Percentiles rank a stretch among this genome's conserved stretches.
phyloP scores from a whole-genome alignment of 305 asterid species.

The Solanum hybrid region DNA sequence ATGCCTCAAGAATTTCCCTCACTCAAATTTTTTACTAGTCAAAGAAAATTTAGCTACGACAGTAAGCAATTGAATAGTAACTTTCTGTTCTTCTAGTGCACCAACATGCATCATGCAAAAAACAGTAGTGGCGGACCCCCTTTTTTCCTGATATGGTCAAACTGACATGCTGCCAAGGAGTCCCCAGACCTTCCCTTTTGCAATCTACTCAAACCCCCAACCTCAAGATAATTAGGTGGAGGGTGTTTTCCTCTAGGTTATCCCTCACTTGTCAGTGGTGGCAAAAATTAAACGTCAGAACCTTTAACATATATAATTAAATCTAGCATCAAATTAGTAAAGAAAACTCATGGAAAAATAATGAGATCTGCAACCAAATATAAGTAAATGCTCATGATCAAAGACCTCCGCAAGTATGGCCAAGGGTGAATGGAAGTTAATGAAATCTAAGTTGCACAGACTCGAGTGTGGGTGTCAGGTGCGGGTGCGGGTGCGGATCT shows the following conservation, averaged over 20 bases:
- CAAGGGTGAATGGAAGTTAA: neutral
- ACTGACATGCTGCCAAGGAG: neutral
- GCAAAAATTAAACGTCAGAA: neutral
- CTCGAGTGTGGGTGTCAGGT: neutral
- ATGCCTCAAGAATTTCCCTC: neutral
- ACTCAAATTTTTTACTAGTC: neutral
- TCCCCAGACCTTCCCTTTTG: neutral
- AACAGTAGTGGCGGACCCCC: neutral
- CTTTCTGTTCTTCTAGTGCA: neutral
- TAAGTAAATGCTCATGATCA: neutral
- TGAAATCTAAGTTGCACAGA: neutral
- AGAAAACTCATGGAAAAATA: neutral
- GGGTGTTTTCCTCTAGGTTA: neutral
- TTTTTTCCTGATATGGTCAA: neutral
- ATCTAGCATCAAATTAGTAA: neutral
- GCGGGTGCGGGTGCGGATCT: neutral
- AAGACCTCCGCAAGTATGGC: neutral
- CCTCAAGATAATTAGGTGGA: neutral
- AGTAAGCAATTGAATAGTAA: neutral
- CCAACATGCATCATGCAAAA: neutral
- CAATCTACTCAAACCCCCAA: neutral
- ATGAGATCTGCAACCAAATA: neutral
- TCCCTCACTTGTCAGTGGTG: neutral
- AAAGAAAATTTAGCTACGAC: neutral
- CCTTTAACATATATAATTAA: neutral